Conservation (phyloP, 148 eudicot genomes). For the Chenopodium quinoa region DNA sequence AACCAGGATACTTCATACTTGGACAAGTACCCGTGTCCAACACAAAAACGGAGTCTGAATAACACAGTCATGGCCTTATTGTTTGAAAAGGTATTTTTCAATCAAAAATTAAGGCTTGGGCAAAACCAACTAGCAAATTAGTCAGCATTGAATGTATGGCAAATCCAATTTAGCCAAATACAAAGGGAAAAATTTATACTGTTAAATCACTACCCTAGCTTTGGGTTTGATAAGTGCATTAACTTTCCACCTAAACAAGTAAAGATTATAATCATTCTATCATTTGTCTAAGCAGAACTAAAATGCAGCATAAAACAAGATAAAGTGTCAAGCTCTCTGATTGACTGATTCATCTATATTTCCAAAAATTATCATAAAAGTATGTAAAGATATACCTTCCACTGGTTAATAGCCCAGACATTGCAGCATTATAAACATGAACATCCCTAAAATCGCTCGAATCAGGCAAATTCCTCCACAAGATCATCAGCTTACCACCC, state of each 20-base stretch:
- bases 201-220: background rate
- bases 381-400: slow-evolving; percentile 50
- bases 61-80: background rate
- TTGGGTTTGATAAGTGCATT: background rate
- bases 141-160: background rate
- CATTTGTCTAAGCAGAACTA: background rate
- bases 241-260: background rate
- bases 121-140: background rate
- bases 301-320: background rate
- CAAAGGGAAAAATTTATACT: background rate
- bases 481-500: slow-evolving; percentile 64
- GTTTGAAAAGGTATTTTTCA: background rate
- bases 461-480: slow-evolving; percentile 70
- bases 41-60: no score
- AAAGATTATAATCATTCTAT: background rate
- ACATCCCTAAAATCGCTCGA: slow-evolving; percentile 59
- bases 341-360: no score
- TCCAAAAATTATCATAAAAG: background rate
- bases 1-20: no score
- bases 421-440: slow-evolving; percentile 82
- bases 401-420: slow-evolving; percentile 63
- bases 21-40: no score
- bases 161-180: background rate
- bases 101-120: background rate
- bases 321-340: background rate